Base-by-base conservation (phyloP, 371 early-diverging fungal genomes). In the Syncephalastrum monosporum region DNA sequence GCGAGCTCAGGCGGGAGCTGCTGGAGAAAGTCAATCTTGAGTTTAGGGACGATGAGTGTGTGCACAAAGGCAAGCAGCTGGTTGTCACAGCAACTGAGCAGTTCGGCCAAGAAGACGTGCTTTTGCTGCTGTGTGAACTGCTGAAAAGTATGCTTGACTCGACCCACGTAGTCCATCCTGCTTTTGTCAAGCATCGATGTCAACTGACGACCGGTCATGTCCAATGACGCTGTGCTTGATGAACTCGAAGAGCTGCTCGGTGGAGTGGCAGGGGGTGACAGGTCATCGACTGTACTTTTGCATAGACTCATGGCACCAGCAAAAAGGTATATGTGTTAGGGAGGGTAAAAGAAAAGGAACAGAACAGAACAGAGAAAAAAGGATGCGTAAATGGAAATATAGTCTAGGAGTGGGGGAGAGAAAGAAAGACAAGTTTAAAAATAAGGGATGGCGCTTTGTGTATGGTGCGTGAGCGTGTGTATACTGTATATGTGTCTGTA, bases 1-100 rank as follows among this genome's bases (percentile, higher is more conserved):
- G 84, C 75, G 5, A 93, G 79, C 55, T 93, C 91, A 38, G 86
- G 76, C 12, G 93, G 93, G 16, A 93, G 66, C 50, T 85, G 79
- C 50, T 82, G 82, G 5, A 92, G 53, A 64, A 91, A 91, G 67
- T 94, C 93, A 51, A 88, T 83, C 65, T 91, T 91, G 17, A 94
- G 79, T 42, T 74, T 68, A 16, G 87, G 87, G 1, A 82, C 77
- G 55, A 85, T 85, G 27, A 82, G 81, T 0, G 79, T 74, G 58
- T 79, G 73, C 4, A 86, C 66, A 63, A 79, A 77, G 42, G 79
- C 75, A 44, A 87, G 77, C 46, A 85, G 81, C 19, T 77, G 69
- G 56, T 74, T 83, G 57, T 77, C 77, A 60, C 84, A 86, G 53
- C 74, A 63, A 53, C 73, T 69, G 53, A 86, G 67, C 4, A 86